Evolutionary conservation across 108 stramenopile genomes (phyloP), one percentile per base, ranked within the genome.

Genomic region (Pseudonitzschia multiseries): DNA sequence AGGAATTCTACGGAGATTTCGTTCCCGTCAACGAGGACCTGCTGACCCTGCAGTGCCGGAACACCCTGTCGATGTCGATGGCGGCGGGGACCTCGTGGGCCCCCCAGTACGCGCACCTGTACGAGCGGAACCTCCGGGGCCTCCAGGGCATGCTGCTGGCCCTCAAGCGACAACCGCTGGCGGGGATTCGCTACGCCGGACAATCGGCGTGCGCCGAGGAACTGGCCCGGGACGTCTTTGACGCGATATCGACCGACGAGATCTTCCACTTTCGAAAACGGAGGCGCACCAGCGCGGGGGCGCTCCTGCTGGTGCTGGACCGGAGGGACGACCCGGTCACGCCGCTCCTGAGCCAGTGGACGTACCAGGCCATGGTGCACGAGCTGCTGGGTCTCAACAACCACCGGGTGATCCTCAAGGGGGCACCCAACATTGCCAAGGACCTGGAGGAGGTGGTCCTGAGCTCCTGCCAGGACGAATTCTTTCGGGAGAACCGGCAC

Each of bases 311-410:
- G 50, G 81, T 99, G 21, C 75, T 99, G 68, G 99, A 99, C 85
- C 84, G 99, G 62, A 73, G 92, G 68, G 99, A 99, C 74, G 99
- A 99, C 87, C 98, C 98, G 4, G 97, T 99, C 28, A 99, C 99
- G 14, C 99, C 99, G 26, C 79, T 99, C 27, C 81, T 99, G 51
- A 86, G 83, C 72, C 99, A 99, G 79, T 99, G 99, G 99, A 99
- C 99, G 8, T 99, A 99, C 79, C 99, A 99, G 74, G 99, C 99
- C 67, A 99, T 99, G 99, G 98, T 99, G 1, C 99, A 99, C 71
- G 99, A 99, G 85, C 81, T 98, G 40, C 54, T 99, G 62, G 99
- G 99, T 29, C 76, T 99, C 57, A 97, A 97, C 59, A 96, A 97
- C 79, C 97, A 97, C 76, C 88, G 98, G 10, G 98, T 98, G 53